phyloP scores from a whole-genome alignment of 768 basidiomycete genomes.

The Rhodotorula paludigena region DNA sequence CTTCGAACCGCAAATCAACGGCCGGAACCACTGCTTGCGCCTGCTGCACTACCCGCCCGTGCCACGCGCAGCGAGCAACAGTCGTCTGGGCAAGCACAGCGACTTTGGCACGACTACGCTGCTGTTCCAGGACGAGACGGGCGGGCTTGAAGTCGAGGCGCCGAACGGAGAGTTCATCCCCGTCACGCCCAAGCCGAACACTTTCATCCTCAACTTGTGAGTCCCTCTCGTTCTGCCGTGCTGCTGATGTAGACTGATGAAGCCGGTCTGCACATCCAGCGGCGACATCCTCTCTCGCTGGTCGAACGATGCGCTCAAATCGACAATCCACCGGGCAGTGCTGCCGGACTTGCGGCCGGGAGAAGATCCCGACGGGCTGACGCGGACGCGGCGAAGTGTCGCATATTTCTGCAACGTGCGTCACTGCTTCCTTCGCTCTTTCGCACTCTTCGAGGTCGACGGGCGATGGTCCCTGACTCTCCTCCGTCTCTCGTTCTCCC shows the following conservation, averaged over 20 bases:
- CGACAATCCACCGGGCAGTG: slow-evolving; percentile 51
- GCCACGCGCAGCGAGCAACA: slow-evolving; percentile 45
- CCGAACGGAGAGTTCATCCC: slow-evolving; percentile 50
- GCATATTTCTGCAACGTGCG: slow-evolving; percentile 35
- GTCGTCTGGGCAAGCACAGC: slow-evolving; percentile 51
- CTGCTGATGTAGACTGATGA: slow-evolving; percentile 52
- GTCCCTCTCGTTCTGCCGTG: not conserved
- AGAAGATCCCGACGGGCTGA: slow-evolving; percentile 7
- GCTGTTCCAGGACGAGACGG: slow-evolving; percentile 59
- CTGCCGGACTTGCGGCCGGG: not conserved
- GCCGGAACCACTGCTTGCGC: slow-evolving; percentile 52
- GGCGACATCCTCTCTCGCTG: slow-evolving; percentile 43
- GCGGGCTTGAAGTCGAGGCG: slow-evolving; percentile 62
- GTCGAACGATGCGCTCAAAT: slow-evolving; percentile 45
- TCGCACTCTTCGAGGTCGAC: not conserved
- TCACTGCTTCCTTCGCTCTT: not conserved
- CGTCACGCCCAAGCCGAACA: slow-evolving; percentile 45
- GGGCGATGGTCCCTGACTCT: too few relatives aligned
- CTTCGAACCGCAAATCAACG: slow-evolving; percentile 45
- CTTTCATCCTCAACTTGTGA: slow-evolving; percentile 44
- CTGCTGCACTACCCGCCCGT: slow-evolving; percentile 59
- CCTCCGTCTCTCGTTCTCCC: not conserved
- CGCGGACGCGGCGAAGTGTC: slow-evolving; percentile 11
- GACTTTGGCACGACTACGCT: slow-evolving; percentile 59
- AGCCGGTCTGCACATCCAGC: slow-evolving; percentile 44